Conservation (phyloP, 306 rosid genomes). For the Lupinus albus region DNA sequence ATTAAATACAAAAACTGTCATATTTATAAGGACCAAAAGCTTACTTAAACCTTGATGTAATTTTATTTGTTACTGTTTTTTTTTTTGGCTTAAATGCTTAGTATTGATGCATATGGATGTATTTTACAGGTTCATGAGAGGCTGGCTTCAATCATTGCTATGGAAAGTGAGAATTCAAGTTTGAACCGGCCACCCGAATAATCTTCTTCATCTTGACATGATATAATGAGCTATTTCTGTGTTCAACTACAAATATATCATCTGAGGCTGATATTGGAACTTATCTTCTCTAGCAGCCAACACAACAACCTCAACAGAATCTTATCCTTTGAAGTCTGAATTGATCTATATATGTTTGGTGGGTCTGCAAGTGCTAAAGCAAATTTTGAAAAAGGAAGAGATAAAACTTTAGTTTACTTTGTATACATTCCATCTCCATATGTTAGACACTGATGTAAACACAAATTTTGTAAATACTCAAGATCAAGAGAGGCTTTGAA, state of each 20-base stretch:
- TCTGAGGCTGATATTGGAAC: slow-evolving; percentile 28
- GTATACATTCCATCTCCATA: neutral
- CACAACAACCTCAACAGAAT: slow-evolving; percentile 3
- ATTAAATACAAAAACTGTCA: too few species aligned
- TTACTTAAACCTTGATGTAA: neutral
- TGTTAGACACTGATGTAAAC: slow-evolving; percentile 23
- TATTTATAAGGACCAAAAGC: too few species aligned
- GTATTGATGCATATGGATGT: slow-evolving; percentile 10
- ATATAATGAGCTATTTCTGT: neutral
- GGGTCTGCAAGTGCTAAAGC: slow-evolving; percentile 20
- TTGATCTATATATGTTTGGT: slow-evolving; percentile 8
- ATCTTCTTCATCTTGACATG: slow-evolving; percentile 22
- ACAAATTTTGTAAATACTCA: slow-evolving; percentile 4
- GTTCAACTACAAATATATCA: slow-evolving; percentile 3
- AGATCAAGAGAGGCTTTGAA: slow-evolving; percentile 8
- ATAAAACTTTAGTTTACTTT: slow-evolving; percentile 12
- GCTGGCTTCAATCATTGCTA: slow-evolving; percentile 74
- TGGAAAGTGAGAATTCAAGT: slow-evolving; percentile 81
- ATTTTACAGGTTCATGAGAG: slow-evolving; percentile 68
- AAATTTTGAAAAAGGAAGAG: slow-evolving; percentile 10
- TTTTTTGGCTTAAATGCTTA: slow-evolving; percentile 1
- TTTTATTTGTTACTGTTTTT: slow-evolving; percentile 20
- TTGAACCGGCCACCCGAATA: slow-evolving; percentile 54
- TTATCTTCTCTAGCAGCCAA: slow-evolving; percentile 4
- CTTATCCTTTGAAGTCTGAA: neutral